Percentiles rank a stretch among this genome's conserved stretches.
Conservation (phyloP, 2,329 filamentous ascomycete genomes). For the Trichoderma cornu-damae region DNA sequence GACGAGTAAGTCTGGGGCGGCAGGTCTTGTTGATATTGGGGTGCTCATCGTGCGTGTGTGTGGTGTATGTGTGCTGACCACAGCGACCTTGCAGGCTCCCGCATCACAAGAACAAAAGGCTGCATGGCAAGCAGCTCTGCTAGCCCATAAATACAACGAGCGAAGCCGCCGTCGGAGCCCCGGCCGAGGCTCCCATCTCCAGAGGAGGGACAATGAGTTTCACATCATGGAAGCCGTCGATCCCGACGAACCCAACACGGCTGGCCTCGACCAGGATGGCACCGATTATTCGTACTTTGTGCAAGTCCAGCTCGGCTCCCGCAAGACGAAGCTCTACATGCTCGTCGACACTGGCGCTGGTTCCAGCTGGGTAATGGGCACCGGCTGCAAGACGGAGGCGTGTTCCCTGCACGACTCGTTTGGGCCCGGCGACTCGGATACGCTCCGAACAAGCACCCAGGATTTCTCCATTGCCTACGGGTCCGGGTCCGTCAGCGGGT, state of each 20-base stretch:
- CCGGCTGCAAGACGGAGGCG: constrained; percentile 58
- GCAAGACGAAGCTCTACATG: constrained; percentile 52
- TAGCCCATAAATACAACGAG: constrained; percentile 20
- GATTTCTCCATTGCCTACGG: constrained; percentile 69
- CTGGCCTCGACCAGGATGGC: constrained; percentile 58
- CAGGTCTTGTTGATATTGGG: too few species aligned
- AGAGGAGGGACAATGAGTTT: constrained; percentile 45
- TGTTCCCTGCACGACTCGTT: constrained; percentile 68
- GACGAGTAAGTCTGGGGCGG: neutral
- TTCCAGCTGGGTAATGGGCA: constrained; percentile 80
- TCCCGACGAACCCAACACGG: constrained; percentile 44
- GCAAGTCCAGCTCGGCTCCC: constrained; percentile 52
- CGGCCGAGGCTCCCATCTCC: constrained; percentile 20
- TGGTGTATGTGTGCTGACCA: constrained; percentile 8
- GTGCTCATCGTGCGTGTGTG: too few species aligned
- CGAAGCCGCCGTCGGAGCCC: neutral
- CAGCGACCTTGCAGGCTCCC: constrained; percentile 27
- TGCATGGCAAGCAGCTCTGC: constrained; percentile 27
- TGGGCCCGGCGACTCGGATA: constrained; percentile 59
- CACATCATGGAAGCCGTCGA: constrained; percentile 42
- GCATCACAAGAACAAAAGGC: constrained; percentile 34
- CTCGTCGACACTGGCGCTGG: constrained; percentile 62
- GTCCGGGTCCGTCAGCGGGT: constrained; percentile 66
- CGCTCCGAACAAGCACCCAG: constrained; percentile 49
- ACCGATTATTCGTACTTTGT: constrained; percentile 63